Evolutionary conservation across 2,329 filamentous ascomycete genomes (phyloP).

Genomic region (Pseudogymnoascus pannorum): DNA sequence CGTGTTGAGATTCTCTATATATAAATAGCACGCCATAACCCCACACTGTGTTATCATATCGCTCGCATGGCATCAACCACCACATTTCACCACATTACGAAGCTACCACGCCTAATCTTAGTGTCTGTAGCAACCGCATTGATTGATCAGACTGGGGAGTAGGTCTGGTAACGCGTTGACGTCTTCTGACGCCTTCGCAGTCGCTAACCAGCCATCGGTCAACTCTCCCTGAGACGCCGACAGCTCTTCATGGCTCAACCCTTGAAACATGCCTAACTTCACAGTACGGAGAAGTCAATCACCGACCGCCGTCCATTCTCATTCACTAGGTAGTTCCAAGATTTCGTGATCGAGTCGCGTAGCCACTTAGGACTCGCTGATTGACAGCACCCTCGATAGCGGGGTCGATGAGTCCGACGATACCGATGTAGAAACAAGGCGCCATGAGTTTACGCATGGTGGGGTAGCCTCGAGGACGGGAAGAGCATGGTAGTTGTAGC

Average conservation of each 20-base stretch:
- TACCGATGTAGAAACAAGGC: neutral
- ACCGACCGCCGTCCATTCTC: conserved; percentile 1
- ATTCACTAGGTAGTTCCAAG: neutral
- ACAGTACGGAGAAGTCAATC: neutral
- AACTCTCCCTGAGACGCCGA: neutral
- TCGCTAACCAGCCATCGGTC: neutral
- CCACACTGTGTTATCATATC: conserved; percentile 6
- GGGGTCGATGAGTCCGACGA: neutral
- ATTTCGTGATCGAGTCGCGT: neutral
- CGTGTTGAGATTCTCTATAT: conserved; percentile 5
- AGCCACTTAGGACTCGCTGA: conserved; percentile 5
- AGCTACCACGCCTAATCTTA: neutral
- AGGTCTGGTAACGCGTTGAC: neutral
- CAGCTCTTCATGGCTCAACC: neutral
- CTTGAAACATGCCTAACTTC: neutral
- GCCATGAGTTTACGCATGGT: neutral
- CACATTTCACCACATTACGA: conserved; percentile 6
- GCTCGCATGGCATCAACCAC: neutral
- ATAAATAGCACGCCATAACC: conserved; percentile 7
- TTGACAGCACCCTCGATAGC: neutral
- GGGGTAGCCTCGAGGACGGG: neutral
- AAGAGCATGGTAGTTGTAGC: conserved; percentile 2
- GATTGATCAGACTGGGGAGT: neutral
- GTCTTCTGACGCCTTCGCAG: conserved; percentile 5
- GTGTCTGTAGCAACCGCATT: neutral